Evolutionary conservation across 179 eudicot genomes (phyloP).

Genomic region (Monotropa hypopitys): DNA sequence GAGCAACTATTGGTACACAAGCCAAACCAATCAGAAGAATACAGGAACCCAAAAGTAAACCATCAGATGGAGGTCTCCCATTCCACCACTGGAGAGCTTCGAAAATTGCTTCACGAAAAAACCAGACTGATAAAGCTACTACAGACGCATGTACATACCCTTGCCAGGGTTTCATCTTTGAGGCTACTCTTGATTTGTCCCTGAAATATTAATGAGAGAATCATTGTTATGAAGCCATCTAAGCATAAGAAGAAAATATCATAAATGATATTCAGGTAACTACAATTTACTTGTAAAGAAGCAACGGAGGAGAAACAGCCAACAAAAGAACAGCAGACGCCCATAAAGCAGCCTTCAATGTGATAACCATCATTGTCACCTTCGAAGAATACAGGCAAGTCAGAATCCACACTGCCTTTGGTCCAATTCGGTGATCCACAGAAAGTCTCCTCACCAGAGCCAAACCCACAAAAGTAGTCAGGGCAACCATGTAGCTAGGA

Average conservation of each 20-base stretch:
- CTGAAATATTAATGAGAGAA: slow-evolving; percentile 30
- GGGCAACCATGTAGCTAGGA: slow-evolving; percentile 84
- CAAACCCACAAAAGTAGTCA: slow-evolving; percentile 77
- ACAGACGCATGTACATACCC: slow-evolving; percentile 74
- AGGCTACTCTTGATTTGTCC: slow-evolving; percentile 63
- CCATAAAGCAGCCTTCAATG: slow-evolving; percentile 81
- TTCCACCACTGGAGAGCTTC: slow-evolving; percentile 99
- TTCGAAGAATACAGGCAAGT: slow-evolving; percentile 76
- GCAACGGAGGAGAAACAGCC: slow-evolving; percentile 91
- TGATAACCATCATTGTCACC: slow-evolving; percentile 73
- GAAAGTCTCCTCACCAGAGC: slow-evolving; percentile 73
- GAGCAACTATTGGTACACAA: slow-evolving; percentile 78
- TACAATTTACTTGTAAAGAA: slow-evolving; percentile 68
- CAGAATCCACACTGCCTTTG: slow-evolving; percentile 75
- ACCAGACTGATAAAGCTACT: slow-evolving; percentile 85
- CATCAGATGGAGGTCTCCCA: slow-evolving; percentile 89
- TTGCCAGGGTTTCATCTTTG: slow-evolving; percentile 96
- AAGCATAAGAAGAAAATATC: background rate
- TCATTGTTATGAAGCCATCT: slow-evolving; percentile 8
- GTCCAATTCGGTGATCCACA: slow-evolving; percentile 64
- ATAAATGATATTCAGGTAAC: slow-evolving; percentile 7
- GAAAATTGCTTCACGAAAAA: slow-evolving; percentile 88
- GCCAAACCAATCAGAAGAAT: slow-evolving; percentile 75
- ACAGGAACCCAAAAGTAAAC: slow-evolving; percentile 86
- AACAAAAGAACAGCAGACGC: slow-evolving; percentile 74